Percentiles rank a stretch among this genome's conserved stretches.
Conservation (phyloP, 305 asterid species). For the Vinca major region DNA sequence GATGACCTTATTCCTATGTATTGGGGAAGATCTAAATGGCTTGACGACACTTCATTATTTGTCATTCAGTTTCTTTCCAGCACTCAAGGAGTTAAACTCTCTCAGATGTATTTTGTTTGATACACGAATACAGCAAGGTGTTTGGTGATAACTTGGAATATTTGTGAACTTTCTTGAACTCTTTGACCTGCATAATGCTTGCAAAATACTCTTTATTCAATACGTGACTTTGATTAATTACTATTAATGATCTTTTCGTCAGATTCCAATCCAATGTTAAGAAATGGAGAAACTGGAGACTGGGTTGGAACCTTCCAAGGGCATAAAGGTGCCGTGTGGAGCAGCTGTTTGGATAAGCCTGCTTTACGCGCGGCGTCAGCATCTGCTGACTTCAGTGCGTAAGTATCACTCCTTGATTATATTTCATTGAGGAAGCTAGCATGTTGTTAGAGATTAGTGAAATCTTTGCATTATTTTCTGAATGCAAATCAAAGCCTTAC, state of each 20-base stretch:
- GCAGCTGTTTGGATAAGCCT: slow-evolving; percentile 79
- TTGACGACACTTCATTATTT: background rate
- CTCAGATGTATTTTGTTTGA: background rate
- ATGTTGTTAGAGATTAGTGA: background rate
- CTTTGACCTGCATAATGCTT: no score
- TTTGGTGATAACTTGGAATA: no score
- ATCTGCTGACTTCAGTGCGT: slow-evolving; percentile 97
- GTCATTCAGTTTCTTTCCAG: background rate
- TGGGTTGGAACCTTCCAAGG: slow-evolving; percentile 99
- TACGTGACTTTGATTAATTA: slow-evolving; percentile 1
- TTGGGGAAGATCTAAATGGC: background rate
- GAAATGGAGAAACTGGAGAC: slow-evolving; percentile 98
- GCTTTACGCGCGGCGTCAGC: slow-evolving; percentile 92
- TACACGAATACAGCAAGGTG: background rate
- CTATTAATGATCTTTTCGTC: slow-evolving; percentile 5
- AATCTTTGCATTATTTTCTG: background rate
- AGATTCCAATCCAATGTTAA: slow-evolving; percentile 90
- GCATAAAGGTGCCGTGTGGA: slow-evolving; percentile 98
- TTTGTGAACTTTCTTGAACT: background rate
- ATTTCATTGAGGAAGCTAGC: background rate
- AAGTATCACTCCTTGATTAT: slow-evolving; percentile 19
- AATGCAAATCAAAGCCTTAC: background rate
- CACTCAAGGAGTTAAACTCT: background rate
- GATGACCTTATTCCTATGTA: background rate
- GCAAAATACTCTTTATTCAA: background rate